A percentile compares a stretch with the other conserved stretches of the same genome.
Evolutionary conservation across 106 monocot species (phyloP).

Genomic region (Narthecium ossifragum): DNA sequence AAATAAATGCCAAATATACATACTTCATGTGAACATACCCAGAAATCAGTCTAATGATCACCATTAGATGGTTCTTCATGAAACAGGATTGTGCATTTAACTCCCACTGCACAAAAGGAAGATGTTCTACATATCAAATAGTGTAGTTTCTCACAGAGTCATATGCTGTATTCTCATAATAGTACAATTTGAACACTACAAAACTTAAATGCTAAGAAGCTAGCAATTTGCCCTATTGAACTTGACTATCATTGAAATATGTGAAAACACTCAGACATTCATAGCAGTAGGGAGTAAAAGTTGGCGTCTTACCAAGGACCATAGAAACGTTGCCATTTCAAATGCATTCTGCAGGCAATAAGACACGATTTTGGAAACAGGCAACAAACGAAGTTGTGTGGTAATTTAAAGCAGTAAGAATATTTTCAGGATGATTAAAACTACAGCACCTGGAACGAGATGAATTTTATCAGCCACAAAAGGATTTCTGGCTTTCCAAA

Average conservation of each 20-base stretch:
- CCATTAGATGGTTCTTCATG: constrained; percentile 62
- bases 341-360: constrained; percentile 73
- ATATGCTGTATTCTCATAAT: no score
- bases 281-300: no score
- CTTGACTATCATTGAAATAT: neutral
- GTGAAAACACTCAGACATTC: neutral
- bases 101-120: constrained; percentile 45
- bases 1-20: no score
- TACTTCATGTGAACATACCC: no score
- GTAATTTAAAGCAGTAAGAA: neutral
- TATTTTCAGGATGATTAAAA: neutral
- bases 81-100: constrained; percentile 62
- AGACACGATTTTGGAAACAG: constrained; percentile 13
- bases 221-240: neutral
- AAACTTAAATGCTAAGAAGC: no score
- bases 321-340: constrained; percentile 89
- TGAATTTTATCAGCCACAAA: constrained; percentile 80
- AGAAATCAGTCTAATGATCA: constrained; percentile 50
- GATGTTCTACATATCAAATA: neutral
- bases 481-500: constrained; percentile 71
- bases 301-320: constrained; percentile 84
- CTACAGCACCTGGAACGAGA: constrained; percentile 71
- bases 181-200: no score
- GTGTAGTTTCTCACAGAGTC: no score
- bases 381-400: no score